Evolutionary conservation across 192 early-diverging fungal species (phyloP), one percentile per base, ranked within the genome.

Genomic region (Umbelopsis vinacea): DNA sequence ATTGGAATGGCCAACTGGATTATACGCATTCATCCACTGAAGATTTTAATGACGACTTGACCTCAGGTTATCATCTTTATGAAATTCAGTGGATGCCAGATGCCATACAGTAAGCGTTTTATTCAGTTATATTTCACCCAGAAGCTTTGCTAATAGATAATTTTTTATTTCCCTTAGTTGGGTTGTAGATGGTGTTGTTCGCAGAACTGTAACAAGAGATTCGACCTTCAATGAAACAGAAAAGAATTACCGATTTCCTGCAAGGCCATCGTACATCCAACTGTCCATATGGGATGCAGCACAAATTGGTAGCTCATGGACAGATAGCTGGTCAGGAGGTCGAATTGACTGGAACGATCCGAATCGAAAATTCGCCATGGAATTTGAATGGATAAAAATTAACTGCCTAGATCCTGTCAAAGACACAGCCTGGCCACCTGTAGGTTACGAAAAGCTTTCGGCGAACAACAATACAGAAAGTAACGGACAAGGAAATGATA

Each of bases 261-360:
- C 81, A 11, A 69, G 83, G 10, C 85, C 84, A 57, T 71, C 80
- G 29, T 85, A 83, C n/a, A 82, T 91, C 29, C 79, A 81, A 24
- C 81, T 89, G 57, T 86, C 85, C 29, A 86, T 91, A 63, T 91
- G 90, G 90, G 88, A 91, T 66, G 89, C 57, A 19, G 57, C 29
- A 4, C 57, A 63, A n/a, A 63, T 63, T n/a, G 57, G 33, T 3
- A 63, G 57, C 57, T 19, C 26, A 19, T 63, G 57, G 57, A 63
- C 57, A 19, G 57, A 63, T 38, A 35, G 29, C 37, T 63, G 57
- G 57, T 63, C 57, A 4, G 57, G 57, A 6, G 57, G 57, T 11
- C 26, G 33, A 3, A 37, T 63, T 37, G 57, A 63, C 26, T 63
- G 57, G 57, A 63, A 17, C 19, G 57, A 63, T 35, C 29, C 57